Percentiles rank a stretch among this genome's conserved stretches.
phyloP scores from a whole-genome alignment of 2,329 filamentous ascomycete species.

The Colletotrichum magnum region DNA sequence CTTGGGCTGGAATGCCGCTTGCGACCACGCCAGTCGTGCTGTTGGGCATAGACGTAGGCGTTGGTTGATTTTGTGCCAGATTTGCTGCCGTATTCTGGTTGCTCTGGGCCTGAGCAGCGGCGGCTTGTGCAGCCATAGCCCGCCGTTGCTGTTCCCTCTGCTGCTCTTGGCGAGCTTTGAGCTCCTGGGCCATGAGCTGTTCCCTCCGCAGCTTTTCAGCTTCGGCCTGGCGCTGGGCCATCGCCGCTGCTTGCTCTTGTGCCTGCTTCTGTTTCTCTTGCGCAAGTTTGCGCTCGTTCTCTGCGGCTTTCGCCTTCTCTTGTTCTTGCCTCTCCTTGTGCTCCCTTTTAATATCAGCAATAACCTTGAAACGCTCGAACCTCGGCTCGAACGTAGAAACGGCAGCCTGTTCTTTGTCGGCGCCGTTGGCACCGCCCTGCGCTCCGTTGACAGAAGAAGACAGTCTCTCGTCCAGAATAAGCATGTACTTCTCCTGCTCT shows the following conservation, averaged over 20 bases:
- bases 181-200: conserved; percentile 48
- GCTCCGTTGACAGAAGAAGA: conserved; percentile 71
- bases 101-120: conserved; percentile 47
- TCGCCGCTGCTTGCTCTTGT: conserved; percentile 61
- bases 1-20: conserved; percentile 59
- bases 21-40: conserved; percentile 51
- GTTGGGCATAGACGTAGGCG: conserved; percentile 56
- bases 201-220: conserved; percentile 58
- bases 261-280: conserved; percentile 60
- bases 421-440: conserved; percentile 69
- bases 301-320: conserved; percentile 78
- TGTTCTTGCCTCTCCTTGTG: conserved; percentile 83
- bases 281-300: conserved; percentile 69
- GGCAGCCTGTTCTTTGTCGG: conserved; percentile 81
- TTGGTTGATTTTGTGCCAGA: conserved; percentile 50
- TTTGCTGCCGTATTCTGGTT: conserved; percentile 44
- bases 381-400: conserved; percentile 84
- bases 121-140: conserved; percentile 49
- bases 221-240: conserved; percentile 60
- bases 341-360: conserved; percentile 86
- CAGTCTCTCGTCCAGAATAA: conserved; percentile 88
- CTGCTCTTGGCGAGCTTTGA: conserved; percentile 47
- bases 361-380: conserved; percentile 92
- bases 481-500: conserved; percentile 91
- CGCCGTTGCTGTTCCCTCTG: conserved; percentile 55